Conservation (phyloP, 1,284 basidiomycete species). For the Clitocybe nebularis region DNA sequence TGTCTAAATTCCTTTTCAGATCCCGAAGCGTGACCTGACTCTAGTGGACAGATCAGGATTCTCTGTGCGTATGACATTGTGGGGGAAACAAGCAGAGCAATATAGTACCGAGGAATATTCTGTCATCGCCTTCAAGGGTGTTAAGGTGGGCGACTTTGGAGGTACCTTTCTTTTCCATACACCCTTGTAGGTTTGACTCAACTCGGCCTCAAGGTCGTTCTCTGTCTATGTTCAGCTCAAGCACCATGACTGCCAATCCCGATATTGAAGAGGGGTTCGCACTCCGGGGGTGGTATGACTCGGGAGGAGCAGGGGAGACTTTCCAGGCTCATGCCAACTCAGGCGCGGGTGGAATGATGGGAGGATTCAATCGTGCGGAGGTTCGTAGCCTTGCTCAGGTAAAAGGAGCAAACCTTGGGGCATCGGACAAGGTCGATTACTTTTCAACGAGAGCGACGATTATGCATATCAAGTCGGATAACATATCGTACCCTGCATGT, state of each 20-base stretch:
- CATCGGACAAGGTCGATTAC: slow-evolving; percentile 76
- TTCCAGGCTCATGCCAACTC: slow-evolving; percentile 72
- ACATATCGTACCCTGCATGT: slow-evolving; percentile 90
- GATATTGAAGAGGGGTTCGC: slow-evolving; percentile 85
- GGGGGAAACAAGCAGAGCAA: slow-evolving; percentile 93
- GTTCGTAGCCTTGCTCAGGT: slow-evolving; percentile 79
- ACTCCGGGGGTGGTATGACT: slow-evolving; percentile 91
- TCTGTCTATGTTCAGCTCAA: slow-evolving; percentile 55
- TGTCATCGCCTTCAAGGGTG: slow-evolving; percentile 92
- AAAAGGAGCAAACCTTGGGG: slow-evolving; percentile 77
- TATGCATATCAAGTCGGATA: slow-evolving; percentile 87
- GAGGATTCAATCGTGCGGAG: slow-evolving; percentile 64
- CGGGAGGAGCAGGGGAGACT: slow-evolving; percentile 51
- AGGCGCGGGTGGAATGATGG: slow-evolving; percentile 35
- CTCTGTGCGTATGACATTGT: slow-evolving; percentile 86
- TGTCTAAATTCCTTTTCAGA: slow-evolving; percentile 36
- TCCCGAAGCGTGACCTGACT: slow-evolving; percentile 84
- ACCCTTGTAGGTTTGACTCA: slow-evolving; percentile 10
- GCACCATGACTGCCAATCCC: slow-evolving; percentile 80
- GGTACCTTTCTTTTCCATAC: slow-evolving; percentile 40
- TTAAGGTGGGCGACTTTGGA: slow-evolving; percentile 93
- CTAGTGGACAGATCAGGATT: slow-evolving; percentile 85
- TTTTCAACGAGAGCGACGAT: slow-evolving; percentile 85
- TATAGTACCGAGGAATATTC: slow-evolving; percentile 57
- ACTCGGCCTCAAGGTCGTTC: slow-evolving; percentile 52